A percentile compares a stretch with the other conserved stretches of the same genome.
These are phyloP conservation scores for Phycomyces nitens DNA, from an alignment of 192 early-diverging fungal species.

Conservation along the genomic window DNA sequence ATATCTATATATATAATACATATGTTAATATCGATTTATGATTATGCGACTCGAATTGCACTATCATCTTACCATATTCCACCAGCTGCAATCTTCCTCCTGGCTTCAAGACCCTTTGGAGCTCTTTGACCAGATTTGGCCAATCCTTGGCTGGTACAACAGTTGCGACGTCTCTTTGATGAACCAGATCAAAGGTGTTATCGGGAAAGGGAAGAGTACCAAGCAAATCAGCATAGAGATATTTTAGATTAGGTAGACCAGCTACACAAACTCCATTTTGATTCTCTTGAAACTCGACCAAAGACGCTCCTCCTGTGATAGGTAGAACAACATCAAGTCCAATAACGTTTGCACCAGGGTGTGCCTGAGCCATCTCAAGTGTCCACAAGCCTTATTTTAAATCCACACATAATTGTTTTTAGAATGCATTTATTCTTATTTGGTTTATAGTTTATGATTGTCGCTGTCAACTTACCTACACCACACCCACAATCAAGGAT, in stretches of 20 bases:
- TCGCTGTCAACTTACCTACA: constrained; percentile 2
- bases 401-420: no score
- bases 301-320: not conserved
- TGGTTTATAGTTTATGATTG: not conserved
- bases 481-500: constrained; percentile 27
- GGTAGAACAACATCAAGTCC: constrained; percentile 43
- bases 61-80: constrained; percentile 18
- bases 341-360: constrained; percentile 43
- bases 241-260: constrained; percentile 27
- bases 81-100: constrained; percentile 25
- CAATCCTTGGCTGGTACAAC: constrained; percentile 18
- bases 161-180: constrained; percentile 26
- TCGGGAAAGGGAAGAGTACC: constrained; percentile 38
- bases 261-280: not conserved
- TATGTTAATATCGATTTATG: no score
- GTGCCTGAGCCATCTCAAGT: constrained; percentile 45
- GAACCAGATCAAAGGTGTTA: constrained; percentile 46
- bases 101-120: constrained; percentile 17
- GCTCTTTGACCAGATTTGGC: constrained; percentile 17
- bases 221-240: constrained; percentile 39
- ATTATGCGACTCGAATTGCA: not conserved
- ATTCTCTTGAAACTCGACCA: not conserved
- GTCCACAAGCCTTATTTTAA: constrained; percentile 29
- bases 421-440: not conserved
- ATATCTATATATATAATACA: constrained; percentile 7